Percentiles rank a stretch among this genome's conserved stretches.
Evolutionary conservation across 805 yeast species (phyloP).

Genomic region (Suhomyces emberorum): DNA sequence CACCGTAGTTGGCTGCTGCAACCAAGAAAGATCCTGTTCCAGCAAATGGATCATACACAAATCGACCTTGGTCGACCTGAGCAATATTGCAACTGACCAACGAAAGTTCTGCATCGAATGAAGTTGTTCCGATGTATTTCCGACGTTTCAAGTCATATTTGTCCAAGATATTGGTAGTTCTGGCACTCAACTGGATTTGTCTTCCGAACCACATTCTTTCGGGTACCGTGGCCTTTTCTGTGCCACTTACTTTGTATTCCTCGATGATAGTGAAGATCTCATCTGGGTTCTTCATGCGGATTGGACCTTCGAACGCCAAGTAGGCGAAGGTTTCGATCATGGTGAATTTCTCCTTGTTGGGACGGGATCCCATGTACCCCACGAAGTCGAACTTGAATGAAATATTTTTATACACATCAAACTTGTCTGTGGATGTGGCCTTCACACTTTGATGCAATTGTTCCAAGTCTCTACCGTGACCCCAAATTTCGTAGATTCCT

Average conservation of each 20-base stretch:
- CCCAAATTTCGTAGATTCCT: conserved; percentile 85
- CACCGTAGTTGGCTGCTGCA: conserved; percentile 84
- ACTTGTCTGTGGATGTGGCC: conserved; percentile 26
- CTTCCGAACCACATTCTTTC: conserved; percentile 71
- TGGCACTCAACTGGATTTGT: conserved; percentile 57
- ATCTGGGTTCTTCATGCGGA: conserved; percentile 74
- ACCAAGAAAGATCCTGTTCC: conserved; percentile 95
- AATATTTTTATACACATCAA: conserved; percentile 36
- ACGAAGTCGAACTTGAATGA: conserved; percentile 81
- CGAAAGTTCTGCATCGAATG: conserved; percentile 92
- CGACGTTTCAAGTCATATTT: conserved; percentile 77
- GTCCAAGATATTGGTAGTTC: conserved; percentile 66
- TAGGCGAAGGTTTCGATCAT: conserved; percentile 72
- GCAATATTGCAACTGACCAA: conserved; percentile 85
- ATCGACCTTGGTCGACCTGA: conserved; percentile 59
- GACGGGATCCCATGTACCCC: conserved; percentile 69
- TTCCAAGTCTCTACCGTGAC: conserved; percentile 55
- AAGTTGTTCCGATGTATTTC: conserved; percentile 90
- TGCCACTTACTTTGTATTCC: conserved; percentile 53
- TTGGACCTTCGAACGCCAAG: conserved; percentile 71
- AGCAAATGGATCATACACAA: conserved; percentile 90
- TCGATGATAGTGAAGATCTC: conserved; percentile 70
- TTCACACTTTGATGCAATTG: conserved; percentile 55
- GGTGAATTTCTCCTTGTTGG: conserved; percentile 47
- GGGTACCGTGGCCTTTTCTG: conserved; percentile 49